Evolutionary conservation across 129 eudicot genomes (phyloP), one percentile per base, ranked within the genome.

Genomic region (Erigeron canadensis): DNA sequence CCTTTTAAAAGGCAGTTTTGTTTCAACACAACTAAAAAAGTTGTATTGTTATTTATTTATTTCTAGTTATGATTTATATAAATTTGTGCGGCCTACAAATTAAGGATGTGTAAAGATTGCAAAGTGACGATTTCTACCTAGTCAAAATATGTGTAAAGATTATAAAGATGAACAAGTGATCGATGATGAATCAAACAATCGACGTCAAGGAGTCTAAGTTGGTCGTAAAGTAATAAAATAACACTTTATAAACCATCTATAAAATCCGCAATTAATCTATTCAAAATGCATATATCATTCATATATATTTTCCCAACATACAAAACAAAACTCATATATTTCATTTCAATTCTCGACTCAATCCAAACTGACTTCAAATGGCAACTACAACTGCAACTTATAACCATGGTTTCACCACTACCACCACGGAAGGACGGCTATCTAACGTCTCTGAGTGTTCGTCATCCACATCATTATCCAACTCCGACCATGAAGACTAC

Each of bases 401-500:
- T 53, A 22, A 54, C 23, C 18, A 17, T 22, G 17, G 18, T 4
- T 17, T 4, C 10, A 54, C 23, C 17, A 45, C 8, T n/a, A 17
- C 37, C 44, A 19, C 34, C 71, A 51, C 11, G 17, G 76, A 63
- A 63, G 47, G 54, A 22, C 41, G 50, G 15, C 44, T 21, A 47
- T 78, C 81, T 10, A 63, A 66, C 59, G 56, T 56, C n/a, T 71
- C 67, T 0, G 73, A 78, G 28, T 63, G 77, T 42, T 63, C 73
- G 6, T 78, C 77, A 1, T 18, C 56, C 44, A 70, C 77, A 62
- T 77, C 72, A 62, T 77, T n/a, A n/a, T n/a, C 72, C 43, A 34
- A 86, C 8, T 82, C 84, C 0, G 86, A 80, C 16, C 88, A 77
- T 55, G 92, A 86, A 54, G 88, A 86, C 6, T 88, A 79, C 76